Conservation (phyloP, 1,284 basidiomycete genomes). For the Apiotrichum siamense region DNA sequence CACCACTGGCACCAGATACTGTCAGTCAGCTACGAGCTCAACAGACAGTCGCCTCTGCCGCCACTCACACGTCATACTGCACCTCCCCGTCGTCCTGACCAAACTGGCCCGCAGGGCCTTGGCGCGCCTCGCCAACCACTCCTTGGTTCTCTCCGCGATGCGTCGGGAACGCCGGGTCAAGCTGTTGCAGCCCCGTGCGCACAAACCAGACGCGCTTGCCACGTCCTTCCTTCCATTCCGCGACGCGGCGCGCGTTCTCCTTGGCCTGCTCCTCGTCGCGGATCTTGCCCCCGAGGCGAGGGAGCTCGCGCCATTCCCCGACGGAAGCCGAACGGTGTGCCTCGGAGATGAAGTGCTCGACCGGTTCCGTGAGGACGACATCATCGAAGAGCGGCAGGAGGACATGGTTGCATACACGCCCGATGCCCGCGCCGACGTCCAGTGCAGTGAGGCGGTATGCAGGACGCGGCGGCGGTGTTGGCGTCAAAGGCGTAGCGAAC, state of each 20-base stretch:
- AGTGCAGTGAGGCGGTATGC: conserved; percentile 61
- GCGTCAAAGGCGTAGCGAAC: conserved; percentile 61
- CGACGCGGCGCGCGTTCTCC: conserved; percentile 15
- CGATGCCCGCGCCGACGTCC: conserved; percentile 82
- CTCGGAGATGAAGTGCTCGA: conserved; percentile 65
- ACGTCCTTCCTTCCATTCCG: conserved; percentile 20
- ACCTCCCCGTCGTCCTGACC: conserved; percentile 32
- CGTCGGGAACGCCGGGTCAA: conserved; percentile 59
- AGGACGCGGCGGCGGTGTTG: conserved; percentile 22
- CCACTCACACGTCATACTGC: conserved; percentile 43
- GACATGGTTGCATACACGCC: conserved; percentile 77
- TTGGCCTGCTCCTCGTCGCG: conserved; percentile 19
- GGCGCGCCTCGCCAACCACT: conserved; percentile 31
- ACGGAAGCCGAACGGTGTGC: conserved; percentile 54
- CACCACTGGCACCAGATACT: conserved; percentile 92
- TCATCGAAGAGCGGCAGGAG: conserved; percentile 76
- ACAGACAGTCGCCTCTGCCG: neutral
- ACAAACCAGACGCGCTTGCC: conserved; percentile 75
- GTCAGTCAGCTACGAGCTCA: conserved; percentile 55
- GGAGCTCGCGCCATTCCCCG: conserved; percentile 59
- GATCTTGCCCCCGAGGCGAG: conserved; percentile 11
- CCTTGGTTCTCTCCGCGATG: conserved; percentile 27
- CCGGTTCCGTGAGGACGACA: conserved; percentile 82
- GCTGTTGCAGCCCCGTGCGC: conserved; percentile 66
- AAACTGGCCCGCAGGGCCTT: conserved; percentile 22